phyloP scores from a whole-genome alignment of 208 protist species.

The Spongospora subterranea region DNA sequence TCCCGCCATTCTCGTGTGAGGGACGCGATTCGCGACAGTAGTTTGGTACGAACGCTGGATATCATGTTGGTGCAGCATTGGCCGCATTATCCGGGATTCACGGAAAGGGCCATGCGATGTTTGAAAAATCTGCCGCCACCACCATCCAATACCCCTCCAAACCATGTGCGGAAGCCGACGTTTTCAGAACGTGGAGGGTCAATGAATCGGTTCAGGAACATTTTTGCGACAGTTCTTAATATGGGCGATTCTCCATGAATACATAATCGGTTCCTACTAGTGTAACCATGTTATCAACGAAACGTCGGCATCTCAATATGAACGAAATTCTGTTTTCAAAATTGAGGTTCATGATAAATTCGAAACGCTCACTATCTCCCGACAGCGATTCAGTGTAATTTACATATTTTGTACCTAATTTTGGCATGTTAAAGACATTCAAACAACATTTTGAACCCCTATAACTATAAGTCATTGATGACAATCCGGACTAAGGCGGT shows the following conservation, averaged over 20 bases:
- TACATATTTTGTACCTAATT: no score
- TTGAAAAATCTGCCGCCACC: conserved; percentile 13
- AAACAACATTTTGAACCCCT: no score
- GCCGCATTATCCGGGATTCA: conserved; percentile 46
- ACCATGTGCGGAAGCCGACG: not conserved
- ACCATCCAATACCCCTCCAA: not conserved
- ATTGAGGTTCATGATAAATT: no score
- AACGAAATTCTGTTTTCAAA: no score
- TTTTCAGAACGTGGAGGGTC: not conserved
- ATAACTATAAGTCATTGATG: no score
- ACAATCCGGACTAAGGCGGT: no score
- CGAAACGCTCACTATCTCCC: no score
- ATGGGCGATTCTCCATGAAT: conserved; percentile 1
- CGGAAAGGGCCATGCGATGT: not conserved
- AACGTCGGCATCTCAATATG: no score
- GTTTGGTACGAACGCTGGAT: not conserved
- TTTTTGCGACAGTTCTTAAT: conserved; percentile 26
- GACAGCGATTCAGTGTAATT: no score
- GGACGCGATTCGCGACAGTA: not conserved
- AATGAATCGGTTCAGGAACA: conserved; percentile 26
- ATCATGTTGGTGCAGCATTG: not conserved
- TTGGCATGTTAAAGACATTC: no score
- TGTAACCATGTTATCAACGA: no score
- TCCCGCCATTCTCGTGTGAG: not conserved
- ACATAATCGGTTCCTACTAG: no score